These are phyloP conservation scores for Taphrina sp. DNA, from an alignment of 1,139 yeast genomes.

Conservation along the genomic window DNA sequence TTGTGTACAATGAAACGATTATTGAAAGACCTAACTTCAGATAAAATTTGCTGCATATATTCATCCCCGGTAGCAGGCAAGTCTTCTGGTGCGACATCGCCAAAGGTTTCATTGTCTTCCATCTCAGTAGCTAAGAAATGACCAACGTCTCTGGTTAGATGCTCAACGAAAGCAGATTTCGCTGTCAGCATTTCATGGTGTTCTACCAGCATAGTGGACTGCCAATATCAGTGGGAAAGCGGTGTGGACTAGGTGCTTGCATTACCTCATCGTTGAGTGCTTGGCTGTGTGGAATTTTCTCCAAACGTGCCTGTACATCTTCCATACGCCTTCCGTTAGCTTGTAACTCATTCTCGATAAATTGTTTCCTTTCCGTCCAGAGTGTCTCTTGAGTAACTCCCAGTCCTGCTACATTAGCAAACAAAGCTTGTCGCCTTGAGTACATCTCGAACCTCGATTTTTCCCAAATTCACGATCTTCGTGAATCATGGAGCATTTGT, in stretches of 20 bases:
- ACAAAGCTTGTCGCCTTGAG: too few species aligned
- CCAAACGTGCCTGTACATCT: not conserved
- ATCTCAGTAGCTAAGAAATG: slow-evolving; percentile 4
- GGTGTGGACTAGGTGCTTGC: not conserved
- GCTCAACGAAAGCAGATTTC: not conserved
- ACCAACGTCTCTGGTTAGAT: not conserved
- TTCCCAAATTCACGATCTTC: slow-evolving; percentile 38
- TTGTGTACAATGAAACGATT: slow-evolving; percentile 79
- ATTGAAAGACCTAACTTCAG: slow-evolving; percentile 48
- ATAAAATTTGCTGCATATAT: slow-evolving; percentile 3
- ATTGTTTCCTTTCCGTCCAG: not conserved
- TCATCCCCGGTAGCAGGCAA: not conserved
- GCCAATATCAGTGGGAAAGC: not conserved
- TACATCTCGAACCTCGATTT: too few species aligned
- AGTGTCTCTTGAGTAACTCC: slow-evolving; percentile 11
- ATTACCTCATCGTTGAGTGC: slow-evolving; percentile 12
- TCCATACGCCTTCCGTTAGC: not conserved
- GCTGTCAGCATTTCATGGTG: slow-evolving; percentile 1
- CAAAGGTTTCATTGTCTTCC: not conserved
- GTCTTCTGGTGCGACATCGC: not conserved
- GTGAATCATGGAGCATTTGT: slow-evolving; percentile 57
- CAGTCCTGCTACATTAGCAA: not conserved
- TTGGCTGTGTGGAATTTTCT: slow-evolving; percentile 5
- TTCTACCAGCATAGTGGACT: not conserved
- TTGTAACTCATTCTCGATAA: slow-evolving; percentile 1